Evolutionary conservation across 768 basidiomycete species (phyloP).

Genomic region (Cystobasidium onofrii): DNA sequence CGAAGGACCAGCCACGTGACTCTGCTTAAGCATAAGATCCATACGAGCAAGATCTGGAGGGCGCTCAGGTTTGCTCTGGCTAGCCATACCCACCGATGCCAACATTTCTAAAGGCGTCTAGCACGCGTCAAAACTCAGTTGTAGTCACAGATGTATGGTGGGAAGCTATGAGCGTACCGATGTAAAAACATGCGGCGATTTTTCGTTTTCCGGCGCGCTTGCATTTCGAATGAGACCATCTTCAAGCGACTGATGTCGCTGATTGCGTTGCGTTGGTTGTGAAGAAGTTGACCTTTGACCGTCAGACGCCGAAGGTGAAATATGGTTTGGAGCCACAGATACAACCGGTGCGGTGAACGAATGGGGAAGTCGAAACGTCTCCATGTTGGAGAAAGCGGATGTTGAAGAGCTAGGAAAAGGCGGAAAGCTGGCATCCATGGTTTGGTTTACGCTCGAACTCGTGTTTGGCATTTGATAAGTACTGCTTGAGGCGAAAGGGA

Average conservation of each 20-base stretch:
- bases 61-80: not conserved
- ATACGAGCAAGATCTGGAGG: not conserved
- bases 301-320: not conserved
- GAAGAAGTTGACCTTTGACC: not conserved
- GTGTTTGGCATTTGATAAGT: not conserved
- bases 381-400: not conserved
- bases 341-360: not conserved
- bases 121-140: not conserved
- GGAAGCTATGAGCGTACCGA: no score
- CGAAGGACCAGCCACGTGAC: not conserved
- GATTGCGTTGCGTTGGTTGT: not conserved
- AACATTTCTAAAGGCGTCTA: constrained; percentile 1
- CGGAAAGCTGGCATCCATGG: not conserved
- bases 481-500: not conserved
- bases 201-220: not conserved
- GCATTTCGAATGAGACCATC: not conserved
- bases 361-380: not conserved
- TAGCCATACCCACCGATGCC: not conserved
- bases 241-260: not conserved
- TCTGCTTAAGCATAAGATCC: not conserved
- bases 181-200: not conserved
- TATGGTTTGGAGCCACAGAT: not conserved
- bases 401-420: not conserved
- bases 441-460: not conserved
- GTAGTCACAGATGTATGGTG: no score